phyloP scores from a whole-genome alignment of 495 filamentous ascomycete genomes.

The Hyaloscypha hepaticicola region DNA sequence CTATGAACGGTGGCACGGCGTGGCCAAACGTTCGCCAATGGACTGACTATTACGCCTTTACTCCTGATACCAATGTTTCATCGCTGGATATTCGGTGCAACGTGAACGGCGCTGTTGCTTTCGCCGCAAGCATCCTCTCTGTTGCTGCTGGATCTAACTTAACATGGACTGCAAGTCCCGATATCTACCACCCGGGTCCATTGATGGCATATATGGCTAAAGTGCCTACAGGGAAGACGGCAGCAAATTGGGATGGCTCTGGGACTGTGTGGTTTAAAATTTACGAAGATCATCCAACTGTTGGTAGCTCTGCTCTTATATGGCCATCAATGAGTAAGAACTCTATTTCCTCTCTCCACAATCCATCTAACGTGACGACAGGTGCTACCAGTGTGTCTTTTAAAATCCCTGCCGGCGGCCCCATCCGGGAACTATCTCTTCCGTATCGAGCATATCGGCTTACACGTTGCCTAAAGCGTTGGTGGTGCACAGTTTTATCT shows the following conservation, averaged over 20 bases:
- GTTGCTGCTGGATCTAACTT: constrained; percentile 52
- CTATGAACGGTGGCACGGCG: constrained; percentile 15
- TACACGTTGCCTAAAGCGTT: constrained; percentile 49
- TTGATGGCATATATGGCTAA: constrained; percentile 57
- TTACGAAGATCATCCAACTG: constrained; percentile 40
- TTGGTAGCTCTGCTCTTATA: constrained; percentile 29
- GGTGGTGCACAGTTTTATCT: constrained; percentile 56
- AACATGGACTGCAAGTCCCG: constrained; percentile 47
- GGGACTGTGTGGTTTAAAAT: constrained; percentile 60
- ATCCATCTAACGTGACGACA: neutral
- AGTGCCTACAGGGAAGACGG: constrained; percentile 45
- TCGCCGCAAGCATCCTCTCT: constrained; percentile 37
- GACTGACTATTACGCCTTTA: constrained; percentile 34
- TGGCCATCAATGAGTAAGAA: constrained; percentile 29
- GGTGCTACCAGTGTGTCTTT: constrained; percentile 42
- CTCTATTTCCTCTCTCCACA: neutral
- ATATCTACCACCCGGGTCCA: constrained; percentile 62
- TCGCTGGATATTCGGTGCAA: constrained; percentile 59
- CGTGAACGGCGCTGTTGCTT: constrained; percentile 44
- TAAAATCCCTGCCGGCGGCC: constrained; percentile 53
- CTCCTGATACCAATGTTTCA: constrained; percentile 46
- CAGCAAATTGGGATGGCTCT: constrained; percentile 46
- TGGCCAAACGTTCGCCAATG: constrained; percentile 39
- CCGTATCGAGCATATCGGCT: constrained; percentile 57
- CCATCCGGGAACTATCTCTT: constrained; percentile 60